phyloP scores from a whole-genome alignment of 164 flowering plant genomes.

The Dillenia suffruticosa region DNA sequence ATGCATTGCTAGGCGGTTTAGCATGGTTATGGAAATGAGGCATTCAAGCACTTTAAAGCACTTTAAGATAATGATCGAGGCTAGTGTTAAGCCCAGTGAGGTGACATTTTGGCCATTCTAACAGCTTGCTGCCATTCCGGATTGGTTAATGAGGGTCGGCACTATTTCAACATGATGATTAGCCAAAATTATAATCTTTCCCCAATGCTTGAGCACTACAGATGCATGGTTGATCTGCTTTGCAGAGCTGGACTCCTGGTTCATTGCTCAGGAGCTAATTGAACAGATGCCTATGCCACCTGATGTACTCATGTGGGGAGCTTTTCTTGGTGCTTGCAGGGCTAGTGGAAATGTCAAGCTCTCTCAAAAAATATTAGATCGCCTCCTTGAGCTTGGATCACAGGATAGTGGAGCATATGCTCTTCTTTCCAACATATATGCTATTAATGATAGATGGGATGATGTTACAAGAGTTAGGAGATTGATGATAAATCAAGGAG shows the following conservation, averaged over 20 bases:
- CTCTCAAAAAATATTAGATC: slow-evolving; percentile 18
- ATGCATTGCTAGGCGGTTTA: slow-evolving; percentile 46
- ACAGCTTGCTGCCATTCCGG: slow-evolving; percentile 61
- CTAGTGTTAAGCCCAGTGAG: slow-evolving; percentile 36
- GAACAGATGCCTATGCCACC: slow-evolving; percentile 42
- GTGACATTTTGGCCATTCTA: slow-evolving; percentile 50
- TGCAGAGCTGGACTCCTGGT: slow-evolving; percentile 45
- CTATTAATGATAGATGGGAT: slow-evolving; percentile 42
- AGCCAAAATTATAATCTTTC: slow-evolving; percentile 19
- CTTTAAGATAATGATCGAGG: slow-evolving; percentile 28
- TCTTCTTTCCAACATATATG: slow-evolving; percentile 47
- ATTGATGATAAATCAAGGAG: slow-evolving; percentile 42
- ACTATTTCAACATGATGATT: slow-evolving; percentile 31
- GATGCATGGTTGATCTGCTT: slow-evolving; percentile 57
- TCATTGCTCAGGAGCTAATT: slow-evolving; percentile 40
- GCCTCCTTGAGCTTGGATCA: slow-evolving; percentile 28
- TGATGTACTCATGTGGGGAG: slow-evolving; percentile 51
- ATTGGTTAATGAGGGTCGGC: slow-evolving; percentile 42
- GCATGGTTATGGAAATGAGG: slow-evolving; percentile 52
- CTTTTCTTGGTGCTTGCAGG: slow-evolving; percentile 51
- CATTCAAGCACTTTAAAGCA: slow-evolving; percentile 23
- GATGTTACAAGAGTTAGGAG: slow-evolving; percentile 40
- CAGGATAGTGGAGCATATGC: slow-evolving; percentile 50
- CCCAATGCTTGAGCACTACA: slow-evolving; percentile 49
- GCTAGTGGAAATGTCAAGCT: slow-evolving; percentile 32